Evolutionary conservation across 1,284 basidiomycete species (phyloP).

Genomic region (Hemileia vastatrix): DNA sequence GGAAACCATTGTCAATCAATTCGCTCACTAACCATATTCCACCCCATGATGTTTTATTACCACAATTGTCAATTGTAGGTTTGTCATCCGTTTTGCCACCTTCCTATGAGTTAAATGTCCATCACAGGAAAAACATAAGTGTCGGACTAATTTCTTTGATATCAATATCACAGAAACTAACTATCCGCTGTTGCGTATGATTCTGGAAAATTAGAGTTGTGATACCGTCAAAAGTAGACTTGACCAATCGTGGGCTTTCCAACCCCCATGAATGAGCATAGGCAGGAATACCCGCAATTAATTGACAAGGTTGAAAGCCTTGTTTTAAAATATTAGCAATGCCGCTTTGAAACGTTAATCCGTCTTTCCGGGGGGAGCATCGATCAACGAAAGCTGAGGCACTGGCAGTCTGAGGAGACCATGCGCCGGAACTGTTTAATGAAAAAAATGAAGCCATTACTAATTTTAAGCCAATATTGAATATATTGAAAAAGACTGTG

Average conservation of each 20-base stretch:
- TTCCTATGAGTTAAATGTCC: no score
- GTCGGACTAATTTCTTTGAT: not conserved
- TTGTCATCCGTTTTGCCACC: constrained; percentile 18
- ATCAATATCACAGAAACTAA: no score
- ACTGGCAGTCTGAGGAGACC: constrained; percentile 8
- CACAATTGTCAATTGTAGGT: constrained; percentile 16
- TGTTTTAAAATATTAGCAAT: constrained; percentile 8
- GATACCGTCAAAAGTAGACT: constrained; percentile 8
- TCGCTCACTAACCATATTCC: constrained; percentile 11
- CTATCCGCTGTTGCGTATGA: constrained; percentile 7
- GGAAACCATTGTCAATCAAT: constrained; percentile 10
- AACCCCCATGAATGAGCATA: constrained; percentile 14
- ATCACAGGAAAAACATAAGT: no score
- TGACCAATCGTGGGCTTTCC: constrained; percentile 2
- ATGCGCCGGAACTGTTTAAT: constrained; percentile 18
- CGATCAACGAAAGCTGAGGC: constrained; percentile 1
- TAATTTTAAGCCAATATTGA: no score
- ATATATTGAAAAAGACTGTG: no score
- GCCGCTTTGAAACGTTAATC: constrained; percentile 10
- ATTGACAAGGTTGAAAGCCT: constrained; percentile 12
- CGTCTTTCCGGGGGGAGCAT: constrained; percentile 9
- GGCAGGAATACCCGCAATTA: constrained; percentile 10
- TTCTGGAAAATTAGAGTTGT: constrained; percentile 20
- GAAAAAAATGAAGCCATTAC: no score
- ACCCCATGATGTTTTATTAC: constrained; percentile 6